Conservation (phyloP, 108 stramenopile genomes). For the Nitzschia sp. region DNA sequence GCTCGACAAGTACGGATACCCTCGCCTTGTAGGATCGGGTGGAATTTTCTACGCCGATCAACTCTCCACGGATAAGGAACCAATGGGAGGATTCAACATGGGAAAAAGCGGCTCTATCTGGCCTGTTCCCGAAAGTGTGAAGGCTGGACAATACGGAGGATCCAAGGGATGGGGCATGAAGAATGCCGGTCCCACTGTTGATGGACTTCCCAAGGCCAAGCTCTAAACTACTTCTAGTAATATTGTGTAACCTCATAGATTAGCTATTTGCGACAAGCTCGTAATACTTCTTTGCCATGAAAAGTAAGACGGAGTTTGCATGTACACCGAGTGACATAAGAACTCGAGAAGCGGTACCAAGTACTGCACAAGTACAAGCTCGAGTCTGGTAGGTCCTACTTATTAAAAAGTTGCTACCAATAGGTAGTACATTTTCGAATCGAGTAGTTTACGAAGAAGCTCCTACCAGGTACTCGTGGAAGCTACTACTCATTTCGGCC, state of each 20-base stretch:
- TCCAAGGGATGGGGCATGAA: constrained; percentile 91
- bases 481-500: too few species aligned
- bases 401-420: too few species aligned
- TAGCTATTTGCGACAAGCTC: background rate
- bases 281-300: too few species aligned
- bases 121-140: constrained; percentile 81
- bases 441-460: too few species aligned
- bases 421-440: too few species aligned
- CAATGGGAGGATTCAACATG: constrained; percentile 93
- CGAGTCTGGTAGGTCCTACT: too few species aligned
- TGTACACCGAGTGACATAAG: too few species aligned
- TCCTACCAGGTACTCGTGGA: too few species aligned
- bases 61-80: constrained; percentile 80
- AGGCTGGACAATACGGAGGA: constrained; percentile 78
- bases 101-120: constrained; percentile 84
- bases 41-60: constrained; percentile 92
- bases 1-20: constrained; percentile 90
- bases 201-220: constrained; percentile 70
- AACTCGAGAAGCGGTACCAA: too few species aligned
- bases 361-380: too few species aligned
- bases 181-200: constrained; percentile 77
- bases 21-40: constrained; percentile 83
- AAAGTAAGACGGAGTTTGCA: too few species aligned
- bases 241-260: constrained; percentile 5
- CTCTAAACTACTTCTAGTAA: constrained; percentile 27